phyloP scores from a whole-genome alignment of 78 protist species.

The Chrysochromulina parva region DNA sequence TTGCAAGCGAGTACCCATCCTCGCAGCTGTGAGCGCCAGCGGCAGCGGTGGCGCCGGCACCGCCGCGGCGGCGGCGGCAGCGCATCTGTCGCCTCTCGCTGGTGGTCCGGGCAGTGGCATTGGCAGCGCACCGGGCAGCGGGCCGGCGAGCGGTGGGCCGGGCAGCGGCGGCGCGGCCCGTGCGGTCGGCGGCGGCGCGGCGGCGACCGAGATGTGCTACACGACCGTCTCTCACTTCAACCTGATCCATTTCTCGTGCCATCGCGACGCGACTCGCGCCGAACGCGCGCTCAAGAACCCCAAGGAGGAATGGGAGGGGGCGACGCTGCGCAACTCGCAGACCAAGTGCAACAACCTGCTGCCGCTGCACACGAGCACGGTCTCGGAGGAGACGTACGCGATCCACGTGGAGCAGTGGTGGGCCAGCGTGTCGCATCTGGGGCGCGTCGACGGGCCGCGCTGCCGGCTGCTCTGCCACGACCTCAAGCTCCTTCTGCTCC shows the following conservation, averaged over 20 bases:
- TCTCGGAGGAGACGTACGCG: constrained; percentile 26
- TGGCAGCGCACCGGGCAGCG: not conserved
- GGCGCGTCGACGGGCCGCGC: constrained; percentile 18
- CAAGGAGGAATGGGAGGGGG: constrained; percentile 87
- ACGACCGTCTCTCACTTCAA: constrained; percentile 77
- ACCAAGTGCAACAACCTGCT: constrained; percentile 74
- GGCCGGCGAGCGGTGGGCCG: not conserved
- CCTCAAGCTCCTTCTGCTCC: constrained; percentile 21
- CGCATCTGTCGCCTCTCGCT: too few relatives aligned
- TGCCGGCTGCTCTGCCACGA: constrained; percentile 19
- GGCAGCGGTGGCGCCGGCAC: not conserved
- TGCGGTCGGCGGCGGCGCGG: not conserved
- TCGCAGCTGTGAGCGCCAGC: not conserved
- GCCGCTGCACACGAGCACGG: constrained; percentile 52
- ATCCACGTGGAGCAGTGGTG: not conserved
- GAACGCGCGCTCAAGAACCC: constrained; percentile 38
- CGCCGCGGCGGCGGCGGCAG: not conserved
- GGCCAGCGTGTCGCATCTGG: not conserved
- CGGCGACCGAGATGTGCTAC: not conserved
- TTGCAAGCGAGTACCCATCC: not conserved
- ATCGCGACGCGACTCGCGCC: constrained; percentile 75
- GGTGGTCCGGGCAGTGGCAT: too few relatives aligned
- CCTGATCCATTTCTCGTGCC: constrained; percentile 77
- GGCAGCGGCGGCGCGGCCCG: not conserved
- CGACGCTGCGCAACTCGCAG: constrained; percentile 79